Conservation (phyloP, 257 asterid genomes). For the Solanum chmielewskii region DNA sequence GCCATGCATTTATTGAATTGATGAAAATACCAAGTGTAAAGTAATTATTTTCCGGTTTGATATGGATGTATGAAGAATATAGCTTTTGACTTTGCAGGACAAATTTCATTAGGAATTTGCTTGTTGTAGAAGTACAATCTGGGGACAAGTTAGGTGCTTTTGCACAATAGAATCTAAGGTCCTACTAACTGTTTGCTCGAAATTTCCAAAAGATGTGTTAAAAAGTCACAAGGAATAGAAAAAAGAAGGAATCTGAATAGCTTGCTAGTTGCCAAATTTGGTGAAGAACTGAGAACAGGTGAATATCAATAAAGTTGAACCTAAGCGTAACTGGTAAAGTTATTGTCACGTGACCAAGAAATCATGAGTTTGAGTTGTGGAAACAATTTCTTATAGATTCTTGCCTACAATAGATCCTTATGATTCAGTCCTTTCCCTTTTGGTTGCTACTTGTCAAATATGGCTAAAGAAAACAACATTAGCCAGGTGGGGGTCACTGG, state of each 20-base stretch:
- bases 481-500: too few relatives aligned
- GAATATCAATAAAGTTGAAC: not conserved
- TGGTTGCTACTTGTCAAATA: not conserved
- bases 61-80: not conserved
- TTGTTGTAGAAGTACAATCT: not conserved
- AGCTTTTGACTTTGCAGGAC: not conserved
- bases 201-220: not conserved
- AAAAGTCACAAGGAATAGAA: not conserved
- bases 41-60: not conserved
- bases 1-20: not conserved
- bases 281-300: too few relatives aligned
- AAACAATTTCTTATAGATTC: not conserved
- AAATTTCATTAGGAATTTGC: not conserved
- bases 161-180: conserved; percentile 9
- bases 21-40: not conserved
- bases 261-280: not conserved
- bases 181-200: not conserved
- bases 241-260: not conserved
- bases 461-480: not conserved
- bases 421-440: not conserved
- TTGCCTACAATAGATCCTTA: not conserved
- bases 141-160: conserved; percentile 17
- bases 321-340: not conserved
- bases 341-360: not conserved
- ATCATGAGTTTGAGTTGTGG: not conserved